Evolutionary conservation across 2,329 filamentous ascomycete genomes (phyloP), one percentile per base, ranked within the genome.

Genomic region (Aspergillus pseudoviridinutans): DNA sequence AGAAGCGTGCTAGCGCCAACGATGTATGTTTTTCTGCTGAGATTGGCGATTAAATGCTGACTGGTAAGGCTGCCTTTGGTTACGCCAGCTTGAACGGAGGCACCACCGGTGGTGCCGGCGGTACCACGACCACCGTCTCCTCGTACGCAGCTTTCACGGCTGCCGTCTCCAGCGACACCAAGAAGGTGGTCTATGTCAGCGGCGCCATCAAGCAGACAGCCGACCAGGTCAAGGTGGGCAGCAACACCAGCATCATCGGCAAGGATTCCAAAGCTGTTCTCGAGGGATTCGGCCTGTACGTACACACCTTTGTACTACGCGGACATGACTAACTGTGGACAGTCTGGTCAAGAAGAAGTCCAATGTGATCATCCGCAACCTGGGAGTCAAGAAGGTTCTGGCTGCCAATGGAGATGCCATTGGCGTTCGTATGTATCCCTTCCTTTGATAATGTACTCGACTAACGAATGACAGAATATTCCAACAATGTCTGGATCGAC

Each of bases 281-380:
- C 82, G 53, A 86, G 70, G 35, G 83, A 79, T 71, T 71, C 51
- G 68, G 69, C 46, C 29, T 71, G 67, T 67, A 53, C 5, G 63
- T 61, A 35, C 8, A 17, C 4, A 1, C 32, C 4, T 32, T 35
- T 35, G 32, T 4, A 17, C 32, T 14, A 1, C 14, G 4, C 0
- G 32, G 32, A 14, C 32, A 2, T 17, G 12, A 3, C 32, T 38
- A 38, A 38, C 25, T 17, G 14, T 6, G 14, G 14, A 81, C 51
- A 83, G 83, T 27, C 71, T 86, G 54, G 79, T 80, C 60, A 76
- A 87, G 71, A 79, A 80, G 63, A 74, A 76, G 41, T 75, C 71
- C 56, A 87, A 87, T 68, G 82, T 87, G 58, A 87, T 87, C 61
- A 70, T 88, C 61, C 80, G 84, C 38, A 88, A 88, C 78, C 68